phyloP scores from a whole-genome alignment of 2,329 filamentous ascomycete species.

The Aspergillus fumigatus region DNA sequence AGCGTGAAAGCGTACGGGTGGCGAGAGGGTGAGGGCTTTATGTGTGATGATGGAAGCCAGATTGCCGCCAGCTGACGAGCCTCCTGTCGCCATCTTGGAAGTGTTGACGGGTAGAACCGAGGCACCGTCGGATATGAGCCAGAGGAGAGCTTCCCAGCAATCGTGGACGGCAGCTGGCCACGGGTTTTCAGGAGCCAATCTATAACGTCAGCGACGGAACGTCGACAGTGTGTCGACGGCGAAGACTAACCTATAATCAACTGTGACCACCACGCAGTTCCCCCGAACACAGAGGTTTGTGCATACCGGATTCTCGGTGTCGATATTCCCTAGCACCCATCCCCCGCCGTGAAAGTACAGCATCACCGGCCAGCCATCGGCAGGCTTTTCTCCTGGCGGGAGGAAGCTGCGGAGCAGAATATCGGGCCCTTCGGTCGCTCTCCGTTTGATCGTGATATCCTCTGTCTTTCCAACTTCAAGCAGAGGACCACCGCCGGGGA shows the following conservation, averaged over 20 bases:
- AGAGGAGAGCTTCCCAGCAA: conserved; percentile 53
- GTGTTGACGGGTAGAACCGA: conserved; percentile 39
- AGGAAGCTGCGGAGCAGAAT: conserved; percentile 50
- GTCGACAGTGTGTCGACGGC: background rate
- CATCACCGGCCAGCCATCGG: conserved; percentile 51
- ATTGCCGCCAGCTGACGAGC: conserved; percentile 51
- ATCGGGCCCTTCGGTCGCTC: conserved; percentile 45
- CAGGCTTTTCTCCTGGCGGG: conserved; percentile 42
- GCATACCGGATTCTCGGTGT: conserved; percentile 55
- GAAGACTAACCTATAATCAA: conserved; percentile 49
- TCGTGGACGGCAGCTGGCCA: conserved; percentile 56
- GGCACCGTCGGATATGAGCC: conserved; percentile 37
- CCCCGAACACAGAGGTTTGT: conserved; percentile 50
- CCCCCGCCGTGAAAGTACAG: conserved; percentile 57
- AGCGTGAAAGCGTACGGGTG: conserved; percentile 38
- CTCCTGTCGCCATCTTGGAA: conserved; percentile 45
- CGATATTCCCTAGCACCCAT: conserved; percentile 56
- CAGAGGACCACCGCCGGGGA: conserved; percentile 49
- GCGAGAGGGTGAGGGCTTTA: conserved; percentile 39
- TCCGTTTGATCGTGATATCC: conserved; percentile 43
- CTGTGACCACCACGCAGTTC: conserved; percentile 51
- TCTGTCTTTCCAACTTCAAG: conserved; percentile 45
- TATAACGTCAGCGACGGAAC: conserved; percentile 15
- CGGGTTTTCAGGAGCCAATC: conserved; percentile 54
- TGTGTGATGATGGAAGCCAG: conserved; percentile 52